Percentiles rank a stretch among this genome's conserved stretches.
Evolutionary conservation across 2,329 filamentous ascomycete genomes (phyloP).

Genomic region (Aspergillus carbonarius): DNA sequence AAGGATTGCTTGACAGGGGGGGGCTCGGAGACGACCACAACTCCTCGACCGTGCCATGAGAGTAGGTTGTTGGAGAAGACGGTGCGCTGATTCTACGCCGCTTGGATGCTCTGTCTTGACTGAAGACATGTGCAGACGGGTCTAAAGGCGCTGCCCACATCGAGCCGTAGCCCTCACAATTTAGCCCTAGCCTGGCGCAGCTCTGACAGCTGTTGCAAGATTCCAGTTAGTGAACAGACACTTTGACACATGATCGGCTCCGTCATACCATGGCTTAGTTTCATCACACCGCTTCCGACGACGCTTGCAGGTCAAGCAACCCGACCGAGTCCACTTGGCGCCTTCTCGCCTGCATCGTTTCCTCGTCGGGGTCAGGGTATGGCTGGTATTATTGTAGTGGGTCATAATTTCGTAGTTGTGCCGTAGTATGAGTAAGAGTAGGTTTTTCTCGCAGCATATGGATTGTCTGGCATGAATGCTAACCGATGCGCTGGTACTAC

Average conservation of each 20-base stretch:
- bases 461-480: too few relatives aligned
- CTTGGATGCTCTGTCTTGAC: conserved; percentile 20
- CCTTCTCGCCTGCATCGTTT: conserved; percentile 29
- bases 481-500: too few relatives aligned
- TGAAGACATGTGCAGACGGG: conserved; percentile 33
- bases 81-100: conserved; percentile 22
- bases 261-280: conserved; percentile 34
- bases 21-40: conserved; percentile 11
- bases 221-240: background rate
- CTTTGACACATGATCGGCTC: background rate
- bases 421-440: too few relatives aligned
- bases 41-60: conserved; percentile 13
- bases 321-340: conserved; percentile 38
- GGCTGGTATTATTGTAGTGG: background rate
- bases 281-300: conserved; percentile 41
- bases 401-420: background rate
- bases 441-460: too few relatives aligned
- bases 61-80: conserved; percentile 15
- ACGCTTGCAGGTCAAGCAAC: conserved; percentile 42
- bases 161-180: conserved; percentile 40
- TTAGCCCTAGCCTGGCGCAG: conserved; percentile 34
- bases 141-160: conserved; percentile 37
- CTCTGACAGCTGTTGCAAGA: conserved; percentile 29
- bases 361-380: conserved; percentile 1
- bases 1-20: background rate